A percentile compares a stretch with the other conserved stretches of the same genome.
phyloP scores from a whole-genome alignment of 1,139 yeast genomes.

The Candida dubliniensis region DNA sequence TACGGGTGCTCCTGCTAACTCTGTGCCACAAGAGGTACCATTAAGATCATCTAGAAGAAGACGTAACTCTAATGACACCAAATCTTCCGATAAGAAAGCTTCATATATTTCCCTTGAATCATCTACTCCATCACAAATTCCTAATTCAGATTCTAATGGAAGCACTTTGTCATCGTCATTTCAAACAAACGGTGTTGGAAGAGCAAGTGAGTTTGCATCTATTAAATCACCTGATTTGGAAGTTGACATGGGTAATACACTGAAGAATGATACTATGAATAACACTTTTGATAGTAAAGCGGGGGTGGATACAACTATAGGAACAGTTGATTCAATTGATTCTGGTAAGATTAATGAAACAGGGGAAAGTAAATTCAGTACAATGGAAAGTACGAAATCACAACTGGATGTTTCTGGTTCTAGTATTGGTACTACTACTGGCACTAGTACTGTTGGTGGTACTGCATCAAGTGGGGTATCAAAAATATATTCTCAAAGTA shows the following conservation, averaged over 20 bases:
- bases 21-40: constrained; percentile 10
- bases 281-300: not conserved
- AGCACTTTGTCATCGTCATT: constrained; percentile 3
- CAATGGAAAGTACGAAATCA: constrained; percentile 1
- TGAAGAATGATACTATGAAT: constrained; percentile 2
- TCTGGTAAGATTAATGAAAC: constrained; percentile 4
- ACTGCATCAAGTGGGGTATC: not conserved
- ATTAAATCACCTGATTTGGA: not conserved
- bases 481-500: constrained; percentile 4
- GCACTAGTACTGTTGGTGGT: not conserved
- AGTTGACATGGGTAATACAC: not conserved
- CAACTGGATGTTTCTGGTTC: not conserved
- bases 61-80: constrained; percentile 8
- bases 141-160: constrained; percentile 8
- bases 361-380: constrained; percentile 7
- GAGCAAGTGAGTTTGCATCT: not conserved
- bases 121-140: constrained; percentile 3
- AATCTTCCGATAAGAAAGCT: constrained; percentile 2
- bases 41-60: constrained; percentile 17
- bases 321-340: constrained; percentile 10
- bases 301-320: not conserved
- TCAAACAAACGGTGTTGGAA: not conserved
- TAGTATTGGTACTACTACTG: not conserved
- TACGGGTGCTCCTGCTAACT: not conserved
- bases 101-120: constrained; percentile 6